Base-by-base conservation (phyloP, 2,329 filamentous ascomycete genomes). In the Hansfordia pulvinata region DNA sequence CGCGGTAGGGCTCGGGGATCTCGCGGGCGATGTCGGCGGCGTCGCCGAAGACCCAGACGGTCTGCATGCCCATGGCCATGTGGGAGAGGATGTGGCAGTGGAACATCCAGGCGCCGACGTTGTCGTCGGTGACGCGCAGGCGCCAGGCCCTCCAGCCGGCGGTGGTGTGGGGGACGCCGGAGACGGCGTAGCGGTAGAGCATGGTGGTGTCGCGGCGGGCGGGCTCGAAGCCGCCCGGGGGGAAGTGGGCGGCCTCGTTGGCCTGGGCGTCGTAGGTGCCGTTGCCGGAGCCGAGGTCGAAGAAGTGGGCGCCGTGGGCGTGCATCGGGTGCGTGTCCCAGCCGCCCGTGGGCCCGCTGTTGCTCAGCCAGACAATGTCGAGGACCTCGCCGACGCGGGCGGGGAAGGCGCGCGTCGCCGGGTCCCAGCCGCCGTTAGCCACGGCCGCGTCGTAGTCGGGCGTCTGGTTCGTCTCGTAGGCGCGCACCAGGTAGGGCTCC, bases 121-220 rank as follows among this genome's bases (percentile, higher is more conserved):
- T 51, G 2, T 52, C 43, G 19, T 51, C 37, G 1, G 43, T 48
- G 2, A 62, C 42, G 4, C 52, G 40, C 1, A 75, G 45, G 8
- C 72, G 52, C 72, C 70, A 76, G 1, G 58, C 70, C 12, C 71
- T 52, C 72, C 72, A 78, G 1, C 71, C 69, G 1, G 57, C 52
- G 2, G 54, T 55, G 5, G 51, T 41, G 4, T 57, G 47, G 0
- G 56, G 42, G 3, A 35, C 35, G 0, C 55, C 59, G 14, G 52
- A 53, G 4, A 46, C 35, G 0, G 43, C 46, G 35, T 75, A 77
- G 2, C 62, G 47, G 35, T 71, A 70, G 4, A 77, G 48, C 35
- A 69, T 59, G 2, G 66, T 71, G 1, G 60, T 62, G 39, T 64
- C 60, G 10, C 60, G 40, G 29, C 38, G 40, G 7, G 56, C 49